Evolutionary conservation across 208 protist genomes (phyloP), one percentile per base, ranked within the genome.

Genomic region (Crithidia mellificae): DNA sequence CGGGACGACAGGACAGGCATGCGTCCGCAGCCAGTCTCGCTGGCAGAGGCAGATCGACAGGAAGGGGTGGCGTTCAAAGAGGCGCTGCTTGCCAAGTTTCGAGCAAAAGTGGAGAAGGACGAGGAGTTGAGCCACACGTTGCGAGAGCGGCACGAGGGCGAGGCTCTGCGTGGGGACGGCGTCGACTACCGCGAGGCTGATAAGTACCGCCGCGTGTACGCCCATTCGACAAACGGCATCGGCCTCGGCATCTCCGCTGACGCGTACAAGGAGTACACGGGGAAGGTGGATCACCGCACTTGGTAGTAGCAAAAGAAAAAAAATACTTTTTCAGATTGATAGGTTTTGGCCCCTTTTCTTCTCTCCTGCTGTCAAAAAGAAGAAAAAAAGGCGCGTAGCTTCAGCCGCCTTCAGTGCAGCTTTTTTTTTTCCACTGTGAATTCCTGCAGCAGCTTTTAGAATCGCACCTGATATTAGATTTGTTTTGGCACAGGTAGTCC

Each of bases 161-260:
- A 66, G 50, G 61, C 78, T 72, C 79, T 81, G 34, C 34, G 51
- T 17, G 87, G 87, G 27, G 81, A 88, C 17, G 63, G 68, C 4
- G 64, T 87, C 38, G 74, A 90, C 46, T 93, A 90, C 66, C 72
- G 84, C 12, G 69, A 87, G n/a, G 75, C 74, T 6, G 87, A 90
- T 20, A 55, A 39, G 51, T 72, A 78, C 15, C 74, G 78, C 27
- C 32, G 32, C 14, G 70, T 73, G 43, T 85, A 86, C 52, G 80
- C 69, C 14, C 57, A 77, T n/a, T 54, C 80, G 29, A 93, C 87
- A 11, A 76, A 93, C 59, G 87, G 77, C 41, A 89, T 93, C 55
- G 87, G 87, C 6, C 63, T 93, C 11, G 87, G 68, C 51, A 93
- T 93, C 38, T 84, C 84, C 4, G 77, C 87, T 0, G 87, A 93